phyloP scores from a whole-genome alignment of 257 asterid genomes.

The Craterostigma plantagineum region DNA sequence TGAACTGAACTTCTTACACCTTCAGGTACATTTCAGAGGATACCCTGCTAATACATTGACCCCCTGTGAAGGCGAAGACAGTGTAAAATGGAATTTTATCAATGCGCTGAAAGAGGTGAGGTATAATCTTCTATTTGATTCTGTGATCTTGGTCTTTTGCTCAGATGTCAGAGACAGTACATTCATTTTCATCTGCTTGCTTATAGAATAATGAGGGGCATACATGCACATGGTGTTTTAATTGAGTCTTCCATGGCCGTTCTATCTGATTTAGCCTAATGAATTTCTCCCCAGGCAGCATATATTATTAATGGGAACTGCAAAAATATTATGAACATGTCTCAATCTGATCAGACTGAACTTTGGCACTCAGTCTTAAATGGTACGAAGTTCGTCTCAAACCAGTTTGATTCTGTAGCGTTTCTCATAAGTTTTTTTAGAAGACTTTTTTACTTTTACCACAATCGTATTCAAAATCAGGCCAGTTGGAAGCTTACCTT shows the following conservation, averaged over 20 bases:
- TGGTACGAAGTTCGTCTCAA: constrained; percentile 28
- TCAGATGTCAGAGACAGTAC: not conserved
- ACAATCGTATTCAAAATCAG: constrained; percentile 23
- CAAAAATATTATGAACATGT: constrained; percentile 93
- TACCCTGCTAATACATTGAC: constrained; percentile 62
- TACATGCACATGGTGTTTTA: constrained; percentile 3
- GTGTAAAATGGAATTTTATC: constrained; percentile 84
- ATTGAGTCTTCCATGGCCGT: too few relatives aligned
- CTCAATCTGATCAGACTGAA: constrained; percentile 81
- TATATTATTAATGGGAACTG: constrained; percentile 79
- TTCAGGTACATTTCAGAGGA: constrained; percentile 70
- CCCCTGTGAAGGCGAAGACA: constrained; percentile 94
- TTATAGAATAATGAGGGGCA: too few relatives aligned
- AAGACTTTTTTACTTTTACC: constrained; percentile 4
- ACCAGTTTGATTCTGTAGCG: constrained; percentile 5
- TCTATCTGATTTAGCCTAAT: constrained; percentile 4
- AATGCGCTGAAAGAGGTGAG: constrained; percentile 93
- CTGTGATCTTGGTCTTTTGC: not conserved
- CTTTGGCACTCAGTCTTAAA: constrained; percentile 81
- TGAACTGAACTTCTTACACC: too few relatives aligned
- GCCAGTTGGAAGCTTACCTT: constrained; percentile 54
- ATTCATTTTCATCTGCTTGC: not conserved
- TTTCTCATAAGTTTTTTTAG: not conserved
- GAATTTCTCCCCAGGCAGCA: constrained; percentile 61
- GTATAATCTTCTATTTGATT: constrained; percentile 12